Conservation (phyloP, 176 grass and related monocot species). For the Elaeis guineensis region DNA sequence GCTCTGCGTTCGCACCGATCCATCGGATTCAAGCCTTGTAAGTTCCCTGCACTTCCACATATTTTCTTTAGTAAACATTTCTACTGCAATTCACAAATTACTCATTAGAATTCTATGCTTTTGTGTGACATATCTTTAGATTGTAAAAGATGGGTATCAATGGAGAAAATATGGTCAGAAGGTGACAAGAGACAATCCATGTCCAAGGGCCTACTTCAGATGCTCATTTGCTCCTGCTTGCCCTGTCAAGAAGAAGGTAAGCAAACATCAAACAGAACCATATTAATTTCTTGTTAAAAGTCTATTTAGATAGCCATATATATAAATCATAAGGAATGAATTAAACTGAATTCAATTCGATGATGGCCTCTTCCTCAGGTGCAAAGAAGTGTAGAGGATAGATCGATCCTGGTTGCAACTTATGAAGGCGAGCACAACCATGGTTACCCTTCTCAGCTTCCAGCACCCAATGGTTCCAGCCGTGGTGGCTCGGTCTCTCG, state of each 20-base stretch:
- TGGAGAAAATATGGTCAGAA: slow-evolving; percentile 38
- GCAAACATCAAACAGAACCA: too few relatives aligned
- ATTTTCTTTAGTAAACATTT: too few relatives aligned
- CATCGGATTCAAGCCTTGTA: slow-evolving; percentile 57
- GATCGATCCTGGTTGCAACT: slow-evolving; percentile 49
- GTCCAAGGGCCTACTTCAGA: slow-evolving; percentile 48
- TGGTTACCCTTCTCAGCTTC: slow-evolving; percentile 20
- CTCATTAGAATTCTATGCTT: too few relatives aligned
- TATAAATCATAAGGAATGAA: too few relatives aligned
- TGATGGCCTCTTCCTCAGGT: slow-evolving; percentile 27
- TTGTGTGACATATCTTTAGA: background rate
- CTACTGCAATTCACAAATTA: too few relatives aligned
- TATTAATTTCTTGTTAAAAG: too few relatives aligned
- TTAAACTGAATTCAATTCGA: too few relatives aligned
- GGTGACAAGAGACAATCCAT: slow-evolving; percentile 53
- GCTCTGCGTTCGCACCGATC: slow-evolving; percentile 41
- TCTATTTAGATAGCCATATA: too few relatives aligned
- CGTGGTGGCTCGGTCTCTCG: too few relatives aligned
- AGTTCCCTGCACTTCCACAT: slow-evolving; percentile 5
- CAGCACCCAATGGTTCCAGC: too few relatives aligned
- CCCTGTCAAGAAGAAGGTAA: slow-evolving; percentile 55
- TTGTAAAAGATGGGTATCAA: slow-evolving; percentile 36
- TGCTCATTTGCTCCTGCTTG: slow-evolving; percentile 47
- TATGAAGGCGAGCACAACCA: slow-evolving; percentile 97
- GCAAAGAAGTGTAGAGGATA: slow-evolving; percentile 74